A percentile compares a stretch with the other conserved stretches of the same genome.
These are phyloP conservation scores for Capsella bursapastoris DNA, from an alignment of 345 rosid genomes.

Conservation along the genomic window DNA sequence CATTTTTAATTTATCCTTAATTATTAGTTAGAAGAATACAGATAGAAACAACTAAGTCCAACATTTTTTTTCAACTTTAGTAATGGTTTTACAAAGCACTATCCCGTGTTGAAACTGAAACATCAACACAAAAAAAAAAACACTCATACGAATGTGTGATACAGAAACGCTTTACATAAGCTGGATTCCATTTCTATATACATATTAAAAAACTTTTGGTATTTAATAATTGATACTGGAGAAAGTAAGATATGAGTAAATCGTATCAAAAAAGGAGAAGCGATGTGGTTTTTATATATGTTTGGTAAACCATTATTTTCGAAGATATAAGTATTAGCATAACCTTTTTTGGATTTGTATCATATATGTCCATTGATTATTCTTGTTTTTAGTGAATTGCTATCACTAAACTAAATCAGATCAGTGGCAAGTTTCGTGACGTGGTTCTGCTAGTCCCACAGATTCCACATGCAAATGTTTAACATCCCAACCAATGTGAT, in stretches of 20 bases:
- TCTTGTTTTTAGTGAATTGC: constrained; percentile 32
- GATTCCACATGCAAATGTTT: constrained; percentile 36
- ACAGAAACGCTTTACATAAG: background rate
- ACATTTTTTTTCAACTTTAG: too few relatives aligned
- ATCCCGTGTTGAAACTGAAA: too few relatives aligned
- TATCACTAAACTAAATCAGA: constrained; percentile 21
- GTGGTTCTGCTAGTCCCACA: constrained; percentile 6
- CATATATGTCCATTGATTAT: constrained; percentile 1
- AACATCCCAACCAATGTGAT: constrained; percentile 10
- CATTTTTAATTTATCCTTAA: too few relatives aligned
- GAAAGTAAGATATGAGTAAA: constrained; percentile 27
- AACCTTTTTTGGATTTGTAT: constrained; percentile 23
- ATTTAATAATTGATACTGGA: constrained; percentile 4
- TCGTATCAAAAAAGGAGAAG: background rate
- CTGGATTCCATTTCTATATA: background rate
- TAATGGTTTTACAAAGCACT: too few relatives aligned
- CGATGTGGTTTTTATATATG: background rate
- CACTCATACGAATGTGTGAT: background rate
- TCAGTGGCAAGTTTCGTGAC: constrained; percentile 5
- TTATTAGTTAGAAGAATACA: too few relatives aligned
- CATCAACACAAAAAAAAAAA: background rate
- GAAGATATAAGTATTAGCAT: constrained; percentile 5
- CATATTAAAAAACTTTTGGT: background rate
- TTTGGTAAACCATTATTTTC: background rate
- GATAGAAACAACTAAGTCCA: too few relatives aligned